Evolutionary conservation across 2,329 filamentous ascomycete species (phyloP).

Genomic region (Westerdykella aurantiaca): DNA sequence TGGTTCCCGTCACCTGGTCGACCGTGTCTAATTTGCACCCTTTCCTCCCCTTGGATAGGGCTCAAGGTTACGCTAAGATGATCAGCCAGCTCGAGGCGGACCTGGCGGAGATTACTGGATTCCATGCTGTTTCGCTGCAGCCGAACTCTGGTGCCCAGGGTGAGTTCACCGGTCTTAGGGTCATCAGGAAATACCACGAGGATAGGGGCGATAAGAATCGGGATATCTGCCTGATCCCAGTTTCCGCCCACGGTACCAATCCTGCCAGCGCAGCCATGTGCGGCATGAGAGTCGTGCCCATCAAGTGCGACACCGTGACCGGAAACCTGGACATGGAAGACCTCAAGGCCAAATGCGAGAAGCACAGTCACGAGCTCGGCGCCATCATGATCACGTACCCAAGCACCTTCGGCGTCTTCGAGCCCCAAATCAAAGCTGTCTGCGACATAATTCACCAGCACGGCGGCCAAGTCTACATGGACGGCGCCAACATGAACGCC

Average conservation of each 20-base stretch:
- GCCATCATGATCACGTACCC: slow-evolving; percentile 98
- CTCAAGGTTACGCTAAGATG: slow-evolving; percentile 63
- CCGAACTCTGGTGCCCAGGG: slow-evolving; percentile 96
- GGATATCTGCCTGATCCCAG: slow-evolving; percentile 89
- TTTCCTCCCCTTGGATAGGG: slow-evolving; percentile 60
- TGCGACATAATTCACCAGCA: slow-evolving; percentile 80
- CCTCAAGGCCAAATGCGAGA: slow-evolving; percentile 79
- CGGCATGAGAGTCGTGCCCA: slow-evolving; percentile 85
- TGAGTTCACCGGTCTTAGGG: slow-evolving; percentile 83
- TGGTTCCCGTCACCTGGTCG: slow-evolving; percentile 76
- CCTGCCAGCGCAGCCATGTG: slow-evolving; percentile 93
- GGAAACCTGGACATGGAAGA: slow-evolving; percentile 87
- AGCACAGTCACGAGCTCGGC: slow-evolving; percentile 76
- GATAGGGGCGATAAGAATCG: slow-evolving; percentile 62
- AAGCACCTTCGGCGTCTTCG: slow-evolving; percentile 90
- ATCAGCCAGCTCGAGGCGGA: slow-evolving; percentile 69
- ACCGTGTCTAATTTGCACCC: slow-evolving; percentile 78
- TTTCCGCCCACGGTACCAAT: slow-evolving; percentile 94
- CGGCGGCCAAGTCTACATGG: slow-evolving; percentile 96
- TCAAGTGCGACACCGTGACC: slow-evolving; percentile 83
- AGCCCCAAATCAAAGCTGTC: slow-evolving; percentile 78
- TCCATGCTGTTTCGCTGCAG: slow-evolving; percentile 83
- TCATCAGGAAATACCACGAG: slow-evolving; percentile 80
- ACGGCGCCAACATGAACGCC: slow-evolving; percentile 97
- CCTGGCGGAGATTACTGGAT: slow-evolving; percentile 77